phyloP scores from a whole-genome alignment of 768 basidiomycete species.

The Rubroboletus pulcherrimus region DNA sequence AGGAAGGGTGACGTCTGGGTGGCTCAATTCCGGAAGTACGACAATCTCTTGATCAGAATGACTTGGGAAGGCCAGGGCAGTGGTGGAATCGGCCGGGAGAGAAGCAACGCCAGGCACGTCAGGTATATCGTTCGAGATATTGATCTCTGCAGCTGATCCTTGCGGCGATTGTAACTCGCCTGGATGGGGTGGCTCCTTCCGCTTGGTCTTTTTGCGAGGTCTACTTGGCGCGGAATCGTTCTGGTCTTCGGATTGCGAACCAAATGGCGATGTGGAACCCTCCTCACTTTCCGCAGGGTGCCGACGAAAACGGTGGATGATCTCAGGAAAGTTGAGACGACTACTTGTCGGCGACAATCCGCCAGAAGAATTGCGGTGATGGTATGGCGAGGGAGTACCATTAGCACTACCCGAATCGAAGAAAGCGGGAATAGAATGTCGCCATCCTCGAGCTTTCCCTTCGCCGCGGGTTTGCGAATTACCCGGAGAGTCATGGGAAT shows the following conservation, averaged over 20 bases:
- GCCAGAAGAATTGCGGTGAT: slow-evolving; percentile 24
- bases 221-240: slow-evolving; percentile 24
- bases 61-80: background rate
- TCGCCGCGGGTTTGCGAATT: slow-evolving; percentile 45
- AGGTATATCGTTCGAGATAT: slow-evolving; percentile 3
- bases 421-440: slow-evolving; percentile 25
- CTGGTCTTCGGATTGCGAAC: slow-evolving; percentile 45
- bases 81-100: slow-evolving; percentile 2
- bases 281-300: slow-evolving; percentile 44
- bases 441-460: slow-evolving; percentile 26
- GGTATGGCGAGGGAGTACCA: slow-evolving; percentile 34
- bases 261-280: slow-evolving; percentile 41
- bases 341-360: slow-evolving; percentile 44
- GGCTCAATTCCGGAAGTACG: background rate
- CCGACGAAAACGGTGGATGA: slow-evolving; percentile 35
- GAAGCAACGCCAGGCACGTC: slow-evolving; percentile 4
- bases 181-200: slow-evolving; percentile 24
- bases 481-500: slow-evolving; percentile 45
- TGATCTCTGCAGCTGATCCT: slow-evolving; percentile 11
- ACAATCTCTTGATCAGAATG: slow-evolving; percentile 5
- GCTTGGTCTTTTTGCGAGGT: slow-evolving; percentile 6
- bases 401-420: slow-evolving; percentile 34
- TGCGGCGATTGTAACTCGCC: slow-evolving; percentile 20
- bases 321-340: slow-evolving; percentile 37
- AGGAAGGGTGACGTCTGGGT: background rate